Conservation (phyloP, 352 stramenopile species). For the Phytopythium oedochilum region DNA sequence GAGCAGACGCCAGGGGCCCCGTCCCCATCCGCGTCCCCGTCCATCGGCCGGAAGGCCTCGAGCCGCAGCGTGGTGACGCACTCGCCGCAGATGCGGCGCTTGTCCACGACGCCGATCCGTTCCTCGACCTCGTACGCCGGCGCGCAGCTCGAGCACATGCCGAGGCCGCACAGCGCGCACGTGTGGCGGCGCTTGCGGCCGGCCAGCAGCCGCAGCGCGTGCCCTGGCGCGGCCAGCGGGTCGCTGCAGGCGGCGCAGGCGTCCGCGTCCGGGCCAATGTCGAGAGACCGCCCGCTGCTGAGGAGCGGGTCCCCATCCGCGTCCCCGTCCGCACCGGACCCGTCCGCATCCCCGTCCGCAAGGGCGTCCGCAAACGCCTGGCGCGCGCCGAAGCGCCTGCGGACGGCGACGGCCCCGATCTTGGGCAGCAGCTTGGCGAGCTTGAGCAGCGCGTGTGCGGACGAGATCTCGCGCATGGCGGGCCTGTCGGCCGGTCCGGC, state of each 20-base stretch:
- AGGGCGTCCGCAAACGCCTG: slow-evolving; percentile 8
- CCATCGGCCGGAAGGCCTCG: slow-evolving; percentile 22
- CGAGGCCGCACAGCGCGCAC: slow-evolving; percentile 33
- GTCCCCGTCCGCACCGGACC: no score
- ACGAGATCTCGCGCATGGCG: slow-evolving; percentile 11
- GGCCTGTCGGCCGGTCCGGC: slow-evolving; percentile 5
- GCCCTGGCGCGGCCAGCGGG: slow-evolving; percentile 8
- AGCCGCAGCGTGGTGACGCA: slow-evolving; percentile 25
- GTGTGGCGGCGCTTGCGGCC: slow-evolving; percentile 23
- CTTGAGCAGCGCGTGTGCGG: slow-evolving; percentile 15
- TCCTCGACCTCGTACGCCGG: slow-evolving; percentile 30
- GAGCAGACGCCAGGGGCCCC: background rate
- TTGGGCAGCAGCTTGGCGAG: slow-evolving; percentile 28
- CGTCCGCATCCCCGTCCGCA: background rate
- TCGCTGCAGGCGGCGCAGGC: slow-evolving; percentile 27
- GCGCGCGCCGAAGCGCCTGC: slow-evolving; percentile 22
- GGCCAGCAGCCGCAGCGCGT: slow-evolving; percentile 13
- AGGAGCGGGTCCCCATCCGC: background rate
- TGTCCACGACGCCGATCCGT: slow-evolving; percentile 32
- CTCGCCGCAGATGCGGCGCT: slow-evolving; percentile 30
- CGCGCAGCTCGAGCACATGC: slow-evolving; percentile 32
- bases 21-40: no score
- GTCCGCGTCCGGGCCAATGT: slow-evolving; percentile 3
- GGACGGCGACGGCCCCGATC: slow-evolving; percentile 22
- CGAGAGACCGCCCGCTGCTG: background rate